Conservation (phyloP, 768 basidiomycete genomes). For the Cubamyces sp. region DNA sequence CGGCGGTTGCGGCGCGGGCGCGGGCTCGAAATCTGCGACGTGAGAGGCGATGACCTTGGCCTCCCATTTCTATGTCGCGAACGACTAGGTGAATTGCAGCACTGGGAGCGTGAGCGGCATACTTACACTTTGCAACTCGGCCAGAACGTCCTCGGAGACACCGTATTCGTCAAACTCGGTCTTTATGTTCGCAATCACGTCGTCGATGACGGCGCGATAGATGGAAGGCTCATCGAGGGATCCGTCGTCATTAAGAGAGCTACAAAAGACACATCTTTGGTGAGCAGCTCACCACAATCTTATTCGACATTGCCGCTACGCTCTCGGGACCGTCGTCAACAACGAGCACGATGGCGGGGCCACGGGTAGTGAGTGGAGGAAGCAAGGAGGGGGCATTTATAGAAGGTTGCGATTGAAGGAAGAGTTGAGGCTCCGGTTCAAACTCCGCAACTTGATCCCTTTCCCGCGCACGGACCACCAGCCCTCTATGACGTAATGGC, state of each 20-base stretch:
- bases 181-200: constrained; percentile 87
- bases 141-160: constrained; percentile 85
- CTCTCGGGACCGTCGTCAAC: constrained; percentile 38
- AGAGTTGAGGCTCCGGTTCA: constrained; percentile 40
- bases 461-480: constrained; percentile 55
- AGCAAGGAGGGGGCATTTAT: constrained; percentile 34
- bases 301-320: constrained; percentile 79
- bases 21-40: constrained; percentile 89
- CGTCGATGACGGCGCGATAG: constrained; percentile 96
- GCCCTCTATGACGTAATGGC: constrained; percentile 7
- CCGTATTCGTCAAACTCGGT: constrained; percentile 97
- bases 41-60: constrained; percentile 90
- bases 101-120: constrained; percentile 24
- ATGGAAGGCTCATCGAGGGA: constrained; percentile 75
- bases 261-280: constrained; percentile 59
- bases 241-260: constrained; percentile 34
- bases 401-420: constrained; percentile 35
- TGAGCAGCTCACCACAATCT: constrained; percentile 95
- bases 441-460: constrained; percentile 43
- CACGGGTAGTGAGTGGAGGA: constrained; percentile 40
- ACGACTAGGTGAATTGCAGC: constrained; percentile 22
- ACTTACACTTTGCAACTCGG: constrained; percentile 87
- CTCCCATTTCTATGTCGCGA: constrained; percentile 84
- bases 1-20: constrained; percentile 45
- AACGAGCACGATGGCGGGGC: constrained; percentile 37